phyloP scores from a whole-genome alignment of 176 grass and related monocot genomes.

The Tillandsia leiboldiana region DNA sequence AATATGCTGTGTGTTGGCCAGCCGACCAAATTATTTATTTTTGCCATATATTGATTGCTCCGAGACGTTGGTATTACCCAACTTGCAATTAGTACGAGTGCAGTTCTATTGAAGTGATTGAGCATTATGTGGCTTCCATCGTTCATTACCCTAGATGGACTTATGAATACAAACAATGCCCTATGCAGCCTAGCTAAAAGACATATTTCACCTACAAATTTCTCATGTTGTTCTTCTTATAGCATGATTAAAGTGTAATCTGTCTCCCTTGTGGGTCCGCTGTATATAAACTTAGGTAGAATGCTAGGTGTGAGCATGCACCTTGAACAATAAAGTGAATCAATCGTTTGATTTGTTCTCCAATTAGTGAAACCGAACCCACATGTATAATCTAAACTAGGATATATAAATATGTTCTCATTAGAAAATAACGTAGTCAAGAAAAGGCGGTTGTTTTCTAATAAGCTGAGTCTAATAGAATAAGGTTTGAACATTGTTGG shows the following conservation, averaged over 20 bases:
- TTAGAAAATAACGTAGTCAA: too few species aligned
- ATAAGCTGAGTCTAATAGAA: neutral
- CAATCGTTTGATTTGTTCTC: slow-evolving; percentile 26
- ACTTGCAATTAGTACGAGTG: slow-evolving; percentile 20
- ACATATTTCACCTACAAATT: neutral
- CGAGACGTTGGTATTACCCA: slow-evolving; percentile 34
- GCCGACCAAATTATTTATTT: neutral
- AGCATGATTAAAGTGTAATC: neutral
- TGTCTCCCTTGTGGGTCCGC: neutral
- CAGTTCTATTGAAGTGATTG: slow-evolving; percentile 31
- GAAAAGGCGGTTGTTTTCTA: too few species aligned
- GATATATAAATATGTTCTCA: too few species aligned
- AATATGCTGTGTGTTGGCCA: neutral
- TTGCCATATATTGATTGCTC: slow-evolving; percentile 39
- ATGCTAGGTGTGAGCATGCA: slow-evolving; percentile 20
- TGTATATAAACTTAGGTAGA: neutral
- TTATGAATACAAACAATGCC: slow-evolving; percentile 31
- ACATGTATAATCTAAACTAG: neutral
- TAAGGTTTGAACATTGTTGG: neutral
- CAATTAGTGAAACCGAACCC: slow-evolving; percentile 7
- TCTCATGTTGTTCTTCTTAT: slow-evolving; percentile 5
- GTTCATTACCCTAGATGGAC: slow-evolving; percentile 25
- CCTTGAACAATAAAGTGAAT: neutral
- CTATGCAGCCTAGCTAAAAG: slow-evolving; percentile 4
- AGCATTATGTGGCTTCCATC: slow-evolving; percentile 24